These are phyloP conservation scores for Brassica cretica DNA, from an alignment of 345 rosid genomes.

Conservation along the genomic window DNA sequence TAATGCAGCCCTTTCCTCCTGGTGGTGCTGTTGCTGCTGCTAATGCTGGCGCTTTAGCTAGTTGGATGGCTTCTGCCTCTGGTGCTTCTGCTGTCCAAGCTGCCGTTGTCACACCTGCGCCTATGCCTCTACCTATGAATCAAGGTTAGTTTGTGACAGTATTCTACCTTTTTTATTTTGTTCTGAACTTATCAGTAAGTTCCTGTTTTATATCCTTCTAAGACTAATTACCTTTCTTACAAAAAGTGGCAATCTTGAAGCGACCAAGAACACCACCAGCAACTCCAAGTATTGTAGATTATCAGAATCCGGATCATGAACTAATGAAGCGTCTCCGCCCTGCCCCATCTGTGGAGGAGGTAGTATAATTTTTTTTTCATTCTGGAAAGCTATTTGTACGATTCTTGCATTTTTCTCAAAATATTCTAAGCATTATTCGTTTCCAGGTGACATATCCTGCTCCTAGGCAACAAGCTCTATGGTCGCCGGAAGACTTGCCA, in stretches of 20 bases:
- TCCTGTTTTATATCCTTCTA: background rate
- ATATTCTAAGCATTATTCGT: background rate
- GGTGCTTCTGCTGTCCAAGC: slow-evolving; percentile 96
- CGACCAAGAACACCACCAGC: slow-evolving; percentile 74
- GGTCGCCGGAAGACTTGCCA: slow-evolving; percentile 85
- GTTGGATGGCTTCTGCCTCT: slow-evolving; percentile 72
- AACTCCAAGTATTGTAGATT: slow-evolving; percentile 67
- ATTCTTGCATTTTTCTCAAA: slow-evolving; percentile 11
- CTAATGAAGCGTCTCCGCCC: slow-evolving; percentile 79
- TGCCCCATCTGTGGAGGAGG: slow-evolving; percentile 79
- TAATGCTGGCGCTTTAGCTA: slow-evolving; percentile 60
- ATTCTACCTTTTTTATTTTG: background rate
- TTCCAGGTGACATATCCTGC: slow-evolving; percentile 70
- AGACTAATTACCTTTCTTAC: slow-evolving; percentile 19
- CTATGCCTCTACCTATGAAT: slow-evolving; percentile 68
- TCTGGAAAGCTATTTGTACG: slow-evolving; percentile 21
- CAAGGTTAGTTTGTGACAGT: slow-evolving; percentile 57
- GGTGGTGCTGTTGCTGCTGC: slow-evolving; percentile 51
- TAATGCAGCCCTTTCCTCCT: slow-evolving; percentile 70
- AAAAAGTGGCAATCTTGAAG: slow-evolving; percentile 59
- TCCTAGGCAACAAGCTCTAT: slow-evolving; percentile 53
- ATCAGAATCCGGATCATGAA: slow-evolving; percentile 79
- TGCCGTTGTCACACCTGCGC: slow-evolving; percentile 76
- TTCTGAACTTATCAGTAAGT: background rate
- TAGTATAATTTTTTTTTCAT: slow-evolving; percentile 17